A percentile compares a stretch with the other conserved stretches of the same genome.
Evolutionary conservation across 768 basidiomycete species (phyloP).

Genomic region (Collybia sordida): DNA sequence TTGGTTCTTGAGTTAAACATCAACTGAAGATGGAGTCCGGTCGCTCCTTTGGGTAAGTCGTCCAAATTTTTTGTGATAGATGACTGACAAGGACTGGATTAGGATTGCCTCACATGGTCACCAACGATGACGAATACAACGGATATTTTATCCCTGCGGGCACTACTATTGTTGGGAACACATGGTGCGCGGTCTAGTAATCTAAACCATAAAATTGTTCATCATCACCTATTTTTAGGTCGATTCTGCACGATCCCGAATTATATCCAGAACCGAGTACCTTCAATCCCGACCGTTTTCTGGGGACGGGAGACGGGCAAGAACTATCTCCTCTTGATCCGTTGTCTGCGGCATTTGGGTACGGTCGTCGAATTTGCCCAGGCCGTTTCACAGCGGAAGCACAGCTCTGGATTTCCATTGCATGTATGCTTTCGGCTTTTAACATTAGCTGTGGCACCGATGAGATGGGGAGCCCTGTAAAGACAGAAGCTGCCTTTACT

Average conservation of each 20-base stretch:
- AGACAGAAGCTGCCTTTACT: constrained; percentile 33
- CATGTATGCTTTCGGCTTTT: constrained; percentile 41
- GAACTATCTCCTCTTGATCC: constrained; percentile 31
- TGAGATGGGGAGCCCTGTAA: constrained; percentile 28
- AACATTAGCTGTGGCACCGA: constrained; percentile 37
- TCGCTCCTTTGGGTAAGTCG: constrained; percentile 26
- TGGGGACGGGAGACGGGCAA: constrained; percentile 23
- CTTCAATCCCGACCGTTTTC: constrained; percentile 52
- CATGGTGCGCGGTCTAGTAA: constrained; percentile 27
- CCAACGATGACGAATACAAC: constrained; percentile 41
- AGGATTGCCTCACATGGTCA: constrained; percentile 38
- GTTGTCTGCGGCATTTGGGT: constrained; percentile 39
- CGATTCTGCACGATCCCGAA: constrained; percentile 47
- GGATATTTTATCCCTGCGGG: constrained; percentile 46
- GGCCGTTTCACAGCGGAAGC: constrained; percentile 45
- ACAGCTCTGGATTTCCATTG: constrained; percentile 45
- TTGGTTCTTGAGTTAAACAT: neutral
- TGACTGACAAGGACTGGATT: neutral
- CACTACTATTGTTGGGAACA: constrained; percentile 40
- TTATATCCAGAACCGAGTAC: constrained; percentile 42
- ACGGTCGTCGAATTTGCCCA: constrained; percentile 46
- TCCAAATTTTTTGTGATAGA: neutral
- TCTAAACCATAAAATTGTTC: neutral
- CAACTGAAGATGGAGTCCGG: constrained; percentile 27
- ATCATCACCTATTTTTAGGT: constrained; percentile 28